These are phyloP conservation scores for Colletotrichum tropicale DNA, from an alignment of 2,329 filamentous ascomycete species.

Conservation along the genomic window DNA sequence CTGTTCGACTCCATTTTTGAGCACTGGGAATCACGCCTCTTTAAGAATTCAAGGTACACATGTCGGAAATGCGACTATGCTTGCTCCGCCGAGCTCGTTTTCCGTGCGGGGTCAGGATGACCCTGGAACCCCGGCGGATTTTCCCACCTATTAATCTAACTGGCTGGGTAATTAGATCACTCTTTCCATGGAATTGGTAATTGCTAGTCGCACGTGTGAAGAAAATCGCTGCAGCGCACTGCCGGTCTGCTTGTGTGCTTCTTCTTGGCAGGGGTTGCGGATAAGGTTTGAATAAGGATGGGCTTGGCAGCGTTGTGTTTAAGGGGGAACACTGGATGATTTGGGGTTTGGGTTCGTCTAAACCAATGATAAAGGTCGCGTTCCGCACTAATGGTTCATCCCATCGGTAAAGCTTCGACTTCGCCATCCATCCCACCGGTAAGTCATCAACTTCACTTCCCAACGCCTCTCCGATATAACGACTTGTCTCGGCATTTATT, in stretches of 20 bases:
- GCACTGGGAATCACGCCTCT: not conserved
- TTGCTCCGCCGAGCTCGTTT: not conserved
- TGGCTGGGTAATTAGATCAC: not conserved
- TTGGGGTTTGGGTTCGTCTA: not conserved
- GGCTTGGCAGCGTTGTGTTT: not conserved
- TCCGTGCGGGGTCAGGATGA: conserved; percentile 16
- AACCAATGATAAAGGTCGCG: not conserved
- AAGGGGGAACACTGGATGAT: not conserved
- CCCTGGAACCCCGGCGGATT: not conserved
- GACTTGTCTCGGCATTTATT: not conserved
- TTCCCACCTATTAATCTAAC: conserved; percentile 12
- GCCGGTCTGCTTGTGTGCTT: not conserved
- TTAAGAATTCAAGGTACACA: not conserved
- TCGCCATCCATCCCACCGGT: not conserved
- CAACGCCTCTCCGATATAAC: not conserved
- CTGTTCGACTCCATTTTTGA: not conserved
- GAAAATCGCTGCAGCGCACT: not conserved
- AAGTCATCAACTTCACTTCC: not conserved
- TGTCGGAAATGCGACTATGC: conserved; percentile 8
- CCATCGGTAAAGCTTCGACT: not conserved
- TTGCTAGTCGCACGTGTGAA: not conserved
- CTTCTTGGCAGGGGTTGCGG: conserved; percentile 2
- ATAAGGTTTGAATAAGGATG: not conserved
- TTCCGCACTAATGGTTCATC: not conserved
- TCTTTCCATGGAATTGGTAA: not conserved